These are phyloP conservation scores for Asterionellopsis glacialis DNA, from an alignment of 108 stramenopile genomes.

Conservation along the genomic window DNA sequence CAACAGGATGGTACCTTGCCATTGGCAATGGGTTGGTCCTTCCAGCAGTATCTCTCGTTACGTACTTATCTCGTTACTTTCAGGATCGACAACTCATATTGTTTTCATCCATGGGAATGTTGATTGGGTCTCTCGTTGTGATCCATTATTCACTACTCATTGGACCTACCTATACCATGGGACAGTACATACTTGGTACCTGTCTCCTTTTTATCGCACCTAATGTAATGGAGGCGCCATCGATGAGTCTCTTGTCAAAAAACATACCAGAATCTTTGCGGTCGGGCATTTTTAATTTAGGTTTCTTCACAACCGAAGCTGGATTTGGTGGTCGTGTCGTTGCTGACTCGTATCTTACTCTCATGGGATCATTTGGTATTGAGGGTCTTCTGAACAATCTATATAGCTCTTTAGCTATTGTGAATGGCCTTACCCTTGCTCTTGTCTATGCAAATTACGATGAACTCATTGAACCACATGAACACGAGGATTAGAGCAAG, in stretches of 20 bases:
- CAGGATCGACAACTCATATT: conserved; percentile 46
- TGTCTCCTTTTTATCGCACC: conserved; percentile 40
- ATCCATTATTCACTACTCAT: conserved; percentile 22
- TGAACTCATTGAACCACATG: too few relatives aligned
- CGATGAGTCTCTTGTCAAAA: conserved; percentile 75
- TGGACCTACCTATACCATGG: conserved; percentile 20
- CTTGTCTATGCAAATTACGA: neutral
- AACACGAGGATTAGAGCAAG: too few relatives aligned
- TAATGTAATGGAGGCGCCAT: conserved; percentile 52
- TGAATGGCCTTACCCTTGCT: neutral
- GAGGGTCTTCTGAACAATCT: conserved; percentile 29
- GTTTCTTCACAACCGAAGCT: conserved; percentile 80
- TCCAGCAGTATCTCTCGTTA: conserved; percentile 46
- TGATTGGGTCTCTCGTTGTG: conserved; percentile 36
- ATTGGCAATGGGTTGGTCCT: conserved; percentile 33
- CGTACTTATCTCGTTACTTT: conserved; percentile 18
- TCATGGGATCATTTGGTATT: conserved; percentile 27
- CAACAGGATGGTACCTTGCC: conserved; percentile 31
- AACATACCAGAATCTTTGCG: conserved; percentile 64
- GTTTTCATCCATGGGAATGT: conserved; percentile 16
- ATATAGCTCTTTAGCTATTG: conserved; percentile 6
- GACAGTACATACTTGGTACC: conserved; percentile 34
- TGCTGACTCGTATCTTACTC: conserved; percentile 42
- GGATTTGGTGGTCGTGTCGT: conserved; percentile 71
- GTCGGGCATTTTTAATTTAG: conserved; percentile 76